A percentile compares a stretch with the other conserved stretches of the same genome.
Evolutionary conservation across 305 asterid genomes (phyloP).

Genomic region (Fraxinus albicans): DNA sequence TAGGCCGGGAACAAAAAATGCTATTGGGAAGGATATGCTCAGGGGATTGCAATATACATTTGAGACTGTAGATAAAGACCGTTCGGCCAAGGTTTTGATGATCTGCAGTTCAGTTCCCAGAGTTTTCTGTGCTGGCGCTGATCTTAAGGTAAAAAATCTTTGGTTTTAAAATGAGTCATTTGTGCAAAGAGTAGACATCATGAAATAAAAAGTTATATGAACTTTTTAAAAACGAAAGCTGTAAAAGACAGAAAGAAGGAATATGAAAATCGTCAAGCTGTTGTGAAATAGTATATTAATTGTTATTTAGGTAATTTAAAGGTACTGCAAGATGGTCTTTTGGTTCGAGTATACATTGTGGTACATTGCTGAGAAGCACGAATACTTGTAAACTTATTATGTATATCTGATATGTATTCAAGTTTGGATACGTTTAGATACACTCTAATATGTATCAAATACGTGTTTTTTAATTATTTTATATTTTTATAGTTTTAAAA

Average conservation of each 20-base stretch:
- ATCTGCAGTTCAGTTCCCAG: slow-evolving; percentile 76
- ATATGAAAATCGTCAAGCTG: background rate
- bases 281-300: background rate
- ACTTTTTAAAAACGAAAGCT: background rate
- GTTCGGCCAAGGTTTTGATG: slow-evolving; percentile 61
- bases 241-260: background rate
- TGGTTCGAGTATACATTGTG: background rate
- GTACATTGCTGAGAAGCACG: background rate
- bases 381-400: background rate
- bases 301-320: background rate
- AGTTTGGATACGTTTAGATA: background rate
- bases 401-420: background rate
- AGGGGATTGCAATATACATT: slow-evolving; percentile 58
- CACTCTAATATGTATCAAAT: too few species aligned
- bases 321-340: background rate
- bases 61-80: slow-evolving; percentile 56
- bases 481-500: too few species aligned
- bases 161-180: background rate
- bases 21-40: slow-evolving; percentile 84
- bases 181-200: background rate
- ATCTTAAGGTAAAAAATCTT: slow-evolving; percentile 63
- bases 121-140: slow-evolving; percentile 96
- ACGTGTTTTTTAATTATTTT: too few species aligned
- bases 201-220: background rate
- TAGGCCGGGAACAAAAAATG: slow-evolving; percentile 73